Evolutionary conservation across 805 yeast genomes (phyloP), one percentile per base, ranked within the genome.

Genomic region (Jamesozyma lodderae): DNA sequence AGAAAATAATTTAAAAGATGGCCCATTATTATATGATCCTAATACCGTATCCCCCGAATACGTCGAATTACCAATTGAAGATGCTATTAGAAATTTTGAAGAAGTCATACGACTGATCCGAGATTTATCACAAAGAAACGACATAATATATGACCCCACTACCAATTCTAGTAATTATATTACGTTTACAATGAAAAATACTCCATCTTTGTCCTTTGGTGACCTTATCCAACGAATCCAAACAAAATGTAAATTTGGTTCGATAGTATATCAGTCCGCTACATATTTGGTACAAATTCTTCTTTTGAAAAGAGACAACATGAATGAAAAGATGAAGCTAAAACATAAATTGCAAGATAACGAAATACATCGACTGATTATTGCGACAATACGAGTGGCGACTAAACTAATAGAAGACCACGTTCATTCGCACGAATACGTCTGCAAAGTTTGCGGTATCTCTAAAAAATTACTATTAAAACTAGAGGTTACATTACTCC

Each of bases 401-500:
- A 60, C 67, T 23, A 70, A 70, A 46, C 49, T 60, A 21, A 51
- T 67, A 4, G 75, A 70, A 43, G 75, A 69, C 44, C 49, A 60
- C 19, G 59, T 60, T 28, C 68, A 67, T 45, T 57, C 64, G 3
- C 72, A 68, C 48, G 50, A 53, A 31, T 60, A 69, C 37, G 68
- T 64, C 38, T 69, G 73, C 27, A 63, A 63, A 28, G 70, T 66
- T 1, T 68, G 68, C 18, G 75, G 75, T 2, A 51, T 69, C 5
- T 49, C 64, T 11, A 51, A 48, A 34, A 49, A 41, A 39, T 41
- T 48, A 13, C 44, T 52, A 4, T 46, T 51, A 15, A 41, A 42
- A 39, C 26, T 52, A 21, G 57, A 52, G 37, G 44, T 38, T 1
- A 18, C 46, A 1, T 21, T 45, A 23, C 29, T 50, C 10, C 42